A percentile compares a stretch with the other conserved stretches of the same genome.
Evolutionary conservation across 495 filamentous ascomycete genomes (phyloP).

Genomic region (Halenospora varia): DNA sequence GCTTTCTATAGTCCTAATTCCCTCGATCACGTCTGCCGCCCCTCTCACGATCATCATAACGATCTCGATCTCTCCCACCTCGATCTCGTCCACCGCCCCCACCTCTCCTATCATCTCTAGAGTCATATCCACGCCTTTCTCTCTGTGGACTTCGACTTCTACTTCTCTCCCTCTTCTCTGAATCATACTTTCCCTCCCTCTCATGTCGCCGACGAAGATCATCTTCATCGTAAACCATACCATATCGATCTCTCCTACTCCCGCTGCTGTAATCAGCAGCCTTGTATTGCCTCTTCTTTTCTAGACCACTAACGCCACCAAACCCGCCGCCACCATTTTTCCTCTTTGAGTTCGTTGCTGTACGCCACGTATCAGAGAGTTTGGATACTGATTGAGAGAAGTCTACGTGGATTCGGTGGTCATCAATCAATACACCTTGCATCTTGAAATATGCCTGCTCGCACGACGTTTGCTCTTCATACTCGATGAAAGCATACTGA

Average conservation of each 20-base stretch:
- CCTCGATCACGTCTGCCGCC: constrained; percentile 16
- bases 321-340: constrained; percentile 71
- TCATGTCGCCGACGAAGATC: constrained; percentile 49
- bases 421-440: constrained; percentile 93
- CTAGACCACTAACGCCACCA: constrained; percentile 79
- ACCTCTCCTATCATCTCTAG: constrained; percentile 18
- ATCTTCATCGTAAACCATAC: constrained; percentile 81
- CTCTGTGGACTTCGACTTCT: constrained; percentile 22
- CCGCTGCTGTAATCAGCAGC: constrained; percentile 54
- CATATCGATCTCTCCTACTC: constrained; percentile 50
- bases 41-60: constrained; percentile 11
- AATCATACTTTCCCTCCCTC: constrained; percentile 23
- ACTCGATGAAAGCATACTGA: constrained; percentile 98
- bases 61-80: constrained; percentile 8
- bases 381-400: constrained; percentile 96
- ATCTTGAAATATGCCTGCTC: constrained; percentile 98
- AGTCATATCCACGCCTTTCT: constrained; percentile 19
- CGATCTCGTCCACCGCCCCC: constrained; percentile 7
- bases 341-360: constrained; percentile 80
- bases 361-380: constrained; percentile 86
- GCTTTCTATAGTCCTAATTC: constrained; percentile 16
- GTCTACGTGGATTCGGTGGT: constrained; percentile 96
- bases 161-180: constrained; percentile 23
- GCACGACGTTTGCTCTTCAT: constrained; percentile 84
- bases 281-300: constrained; percentile 88